Evolutionary conservation across 2,329 filamentous ascomycete genomes (phyloP).

Genomic region (Alternaria sp.): DNA sequence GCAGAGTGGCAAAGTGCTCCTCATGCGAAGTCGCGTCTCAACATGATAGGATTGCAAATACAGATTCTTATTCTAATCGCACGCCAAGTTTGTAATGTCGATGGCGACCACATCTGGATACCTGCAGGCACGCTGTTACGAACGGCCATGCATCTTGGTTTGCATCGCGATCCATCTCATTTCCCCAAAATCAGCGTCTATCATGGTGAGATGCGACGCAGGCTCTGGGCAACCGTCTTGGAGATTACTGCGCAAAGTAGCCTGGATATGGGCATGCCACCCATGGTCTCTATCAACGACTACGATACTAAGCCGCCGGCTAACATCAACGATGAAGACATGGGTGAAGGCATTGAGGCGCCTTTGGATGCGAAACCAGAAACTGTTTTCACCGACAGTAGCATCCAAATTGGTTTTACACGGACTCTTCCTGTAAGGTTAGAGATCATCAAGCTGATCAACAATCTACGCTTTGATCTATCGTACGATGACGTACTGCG

Average conservation of each 20-base stretch:
- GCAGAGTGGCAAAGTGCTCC: conserved; percentile 63
- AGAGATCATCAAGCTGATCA: conserved; percentile 45
- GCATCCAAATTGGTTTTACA: conserved; percentile 47
- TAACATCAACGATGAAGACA: conserved; percentile 54
- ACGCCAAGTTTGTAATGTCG: conserved; percentile 46
- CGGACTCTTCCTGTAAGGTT: conserved; percentile 49
- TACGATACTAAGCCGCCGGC: conserved; percentile 50
- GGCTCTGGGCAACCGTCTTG: conserved; percentile 42
- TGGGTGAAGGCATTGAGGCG: conserved; percentile 37
- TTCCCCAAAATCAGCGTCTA: conserved; percentile 48
- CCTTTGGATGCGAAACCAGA: conserved; percentile 32
- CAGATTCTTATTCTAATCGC: conserved; percentile 50
- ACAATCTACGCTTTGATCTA: conserved; percentile 40
- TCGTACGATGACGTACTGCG: conserved; percentile 42
- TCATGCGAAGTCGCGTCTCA: conserved; percentile 61
- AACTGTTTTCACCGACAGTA: conserved; percentile 46
- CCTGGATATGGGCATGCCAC: conserved; percentile 49
- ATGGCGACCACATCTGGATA: conserved; percentile 51
- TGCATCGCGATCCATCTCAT: conserved; percentile 51
- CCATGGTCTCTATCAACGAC: conserved; percentile 47
- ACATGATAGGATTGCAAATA: conserved; percentile 61
- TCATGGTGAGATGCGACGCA: conserved; percentile 50
- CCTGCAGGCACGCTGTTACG: conserved; percentile 50
- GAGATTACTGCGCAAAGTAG: conserved; percentile 51
- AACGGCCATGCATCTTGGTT: conserved; percentile 52